Base-by-base conservation (phyloP, 139 green algal genomes). In the Auxenochlorella protothecoides region DNA sequence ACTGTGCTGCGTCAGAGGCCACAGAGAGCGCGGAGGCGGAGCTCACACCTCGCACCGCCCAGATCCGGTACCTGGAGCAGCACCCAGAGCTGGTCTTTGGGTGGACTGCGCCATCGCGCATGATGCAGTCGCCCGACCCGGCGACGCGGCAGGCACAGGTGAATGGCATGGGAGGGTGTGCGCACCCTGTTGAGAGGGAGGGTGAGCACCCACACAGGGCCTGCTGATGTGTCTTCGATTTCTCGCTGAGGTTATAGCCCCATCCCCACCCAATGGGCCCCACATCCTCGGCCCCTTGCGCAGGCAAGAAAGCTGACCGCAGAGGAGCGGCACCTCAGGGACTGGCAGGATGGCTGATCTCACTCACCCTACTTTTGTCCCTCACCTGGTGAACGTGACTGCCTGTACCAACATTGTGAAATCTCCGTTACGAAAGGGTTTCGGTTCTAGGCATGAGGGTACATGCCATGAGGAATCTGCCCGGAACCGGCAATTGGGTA, bases 51-150 rank as follows among this genome's bases (percentile, higher is more conserved):
- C 71, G 67, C 57, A 68, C 72, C 2, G 72, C 72, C 3, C 72
- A 65, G 15, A 65, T 76, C 51, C 72, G 72, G 15, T 66, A 53
- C n/a, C 53, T 74, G 53, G 64, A 72, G 72, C 65, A 76, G 64
- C 62, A 76, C 57, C 72, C 72, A 4, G 63, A 76, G 11, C 65
- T 76, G 13, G 72, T 64, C 2, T 76, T 76, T 67, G 72, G 72
- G 9, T 65, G 72, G 27, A 44, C 27, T 44, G 27, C 52, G 72
- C 65, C 65, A 67, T 51, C 56, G 71, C 71, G 65, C 57, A 72
- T n/a, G 65, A 59, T 3, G 59, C 5, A 51, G 71, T 57, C 57
- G 56, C 72, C 63, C 63, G 14, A 10, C 10, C 63, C 7, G 12
- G 63, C 15, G 14, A 67, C 7, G 63, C 27, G 12, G 13, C 63